Evolutionary conservation across 2,329 filamentous ascomycete species (phyloP), one percentile per base, ranked within the genome.

Genomic region (Rugonectria rugulosa): DNA sequence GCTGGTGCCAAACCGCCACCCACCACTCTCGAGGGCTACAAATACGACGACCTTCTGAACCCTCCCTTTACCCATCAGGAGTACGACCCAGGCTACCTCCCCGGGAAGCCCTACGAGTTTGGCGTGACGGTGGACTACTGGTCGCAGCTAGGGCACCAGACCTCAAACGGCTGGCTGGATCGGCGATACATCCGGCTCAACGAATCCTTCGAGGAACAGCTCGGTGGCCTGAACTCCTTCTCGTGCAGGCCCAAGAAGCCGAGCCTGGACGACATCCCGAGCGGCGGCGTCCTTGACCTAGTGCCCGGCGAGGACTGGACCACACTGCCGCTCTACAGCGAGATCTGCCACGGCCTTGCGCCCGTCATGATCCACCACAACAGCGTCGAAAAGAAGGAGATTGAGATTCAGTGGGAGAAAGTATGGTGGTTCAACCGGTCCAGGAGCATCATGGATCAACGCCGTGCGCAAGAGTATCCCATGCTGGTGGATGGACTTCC

Each of bases 321-420:
- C 14, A 45, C 55, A 41, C 46, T 70, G 34, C 61, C 66, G 14
- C 56, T 71, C 8, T 70, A 67, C 56, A 67, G 62, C 17, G 67
- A 71, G 32, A 56, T 70, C 2, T 71, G 68, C 47, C 51, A 65
- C 11, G 68, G 64, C 26, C 56, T 62, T 6, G 64, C 68, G 9
- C 69, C 68, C 15, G 66, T 65, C 48, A 67, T 70, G 52, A 63
- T 70, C 3, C 68, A 70, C 19, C 69, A 71, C 56, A 69, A 68
- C 57, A 62, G 60, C 26, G 38, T 60, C 20, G 53, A 65, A 40
- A 66, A 67, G 52, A 21, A 17, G 5, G 46, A 57, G 31, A 52
- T 64, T n/a, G 58, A 65, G 27, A 37, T 14, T 14, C 63, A 68
- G 45, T 70, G 68, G 68, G 19, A 55, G 12, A 41, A 61, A 48